Conservation (phyloP, 139 green algal species). For the Chlorella vulgaris region DNA sequence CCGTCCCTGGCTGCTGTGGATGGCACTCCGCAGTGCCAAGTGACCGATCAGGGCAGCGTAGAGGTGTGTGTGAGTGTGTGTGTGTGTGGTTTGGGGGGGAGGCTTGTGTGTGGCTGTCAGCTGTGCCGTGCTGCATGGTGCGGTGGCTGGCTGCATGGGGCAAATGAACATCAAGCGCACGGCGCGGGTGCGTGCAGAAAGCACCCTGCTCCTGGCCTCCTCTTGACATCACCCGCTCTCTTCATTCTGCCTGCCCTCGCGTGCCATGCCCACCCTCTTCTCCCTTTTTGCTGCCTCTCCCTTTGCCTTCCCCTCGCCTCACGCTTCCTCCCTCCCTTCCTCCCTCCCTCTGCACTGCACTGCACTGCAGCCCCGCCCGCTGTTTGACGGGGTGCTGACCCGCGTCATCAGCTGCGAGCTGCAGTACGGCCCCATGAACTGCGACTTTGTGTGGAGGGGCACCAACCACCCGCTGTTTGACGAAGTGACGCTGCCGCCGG, state of each 20-base stretch:
- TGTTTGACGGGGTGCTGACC: constrained; percentile 45
- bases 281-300: background rate
- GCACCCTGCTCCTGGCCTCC: background rate
- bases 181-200: too few relatives aligned
- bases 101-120: background rate
- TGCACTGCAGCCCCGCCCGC: constrained; percentile 2
- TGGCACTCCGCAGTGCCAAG: constrained; percentile 43
- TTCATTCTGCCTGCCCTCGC: background rate
- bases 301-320: background rate
- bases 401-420: constrained; percentile 69
- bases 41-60: background rate
- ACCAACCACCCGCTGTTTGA: constrained; percentile 47
- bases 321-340: background rate
- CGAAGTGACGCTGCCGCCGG: constrained; percentile 36
- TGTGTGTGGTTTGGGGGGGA: background rate
- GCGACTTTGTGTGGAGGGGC: constrained; percentile 56
- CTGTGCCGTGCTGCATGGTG: background rate
- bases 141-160: too few relatives aligned
- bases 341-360: background rate
- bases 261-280: background rate
- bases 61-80: constrained; percentile 4
- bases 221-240: background rate
- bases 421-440: constrained; percentile 72
- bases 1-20: constrained; percentile 38
- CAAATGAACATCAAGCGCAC: too few relatives aligned